Evolutionary conservation across 2,329 filamentous ascomycete genomes (phyloP).

Genomic region (Chrysoporthe austroafricana): DNA sequence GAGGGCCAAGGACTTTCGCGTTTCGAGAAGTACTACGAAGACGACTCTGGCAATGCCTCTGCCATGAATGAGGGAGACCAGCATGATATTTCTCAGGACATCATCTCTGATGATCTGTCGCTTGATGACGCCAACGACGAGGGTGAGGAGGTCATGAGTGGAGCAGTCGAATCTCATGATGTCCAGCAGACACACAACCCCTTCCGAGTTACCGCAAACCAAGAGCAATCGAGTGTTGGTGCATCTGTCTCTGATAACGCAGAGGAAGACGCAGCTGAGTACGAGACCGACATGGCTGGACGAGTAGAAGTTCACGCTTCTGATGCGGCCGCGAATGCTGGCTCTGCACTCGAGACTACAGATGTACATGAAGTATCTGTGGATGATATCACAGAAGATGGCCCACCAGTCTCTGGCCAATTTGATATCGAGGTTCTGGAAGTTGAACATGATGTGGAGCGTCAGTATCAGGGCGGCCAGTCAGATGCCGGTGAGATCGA

Average conservation of each 20-base stretch:
- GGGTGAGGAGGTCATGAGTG: neutral
- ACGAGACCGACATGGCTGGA: neutral
- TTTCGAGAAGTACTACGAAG: conserved; percentile 26
- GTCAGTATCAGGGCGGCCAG: neutral
- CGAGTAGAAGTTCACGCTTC: neutral
- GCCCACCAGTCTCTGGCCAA: neutral
- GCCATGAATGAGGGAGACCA: conserved; percentile 27
- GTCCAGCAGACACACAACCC: conserved; percentile 20
- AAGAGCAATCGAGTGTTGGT: conserved; percentile 11
- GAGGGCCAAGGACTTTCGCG: conserved; percentile 26
- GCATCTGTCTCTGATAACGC: neutral
- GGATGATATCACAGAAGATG: neutral
- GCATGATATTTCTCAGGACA: conserved; percentile 6
- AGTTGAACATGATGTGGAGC: neutral
- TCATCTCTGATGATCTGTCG: conserved; percentile 16
- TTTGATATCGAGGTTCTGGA: conserved; percentile 4
- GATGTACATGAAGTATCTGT: neutral
- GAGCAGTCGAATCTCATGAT: neutral
- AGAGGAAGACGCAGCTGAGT: neutral
- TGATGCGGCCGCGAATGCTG: neutral
- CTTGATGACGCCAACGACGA: conserved; percentile 9
- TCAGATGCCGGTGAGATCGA: neutral
- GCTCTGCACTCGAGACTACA: neutral
- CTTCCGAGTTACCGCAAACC: conserved; percentile 15
- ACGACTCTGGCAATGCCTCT: conserved; percentile 11